These are phyloP conservation scores for Dothideomycetes sp. DNA, from an alignment of 2,329 filamentous ascomycete species.

Conservation along the genomic window DNA sequence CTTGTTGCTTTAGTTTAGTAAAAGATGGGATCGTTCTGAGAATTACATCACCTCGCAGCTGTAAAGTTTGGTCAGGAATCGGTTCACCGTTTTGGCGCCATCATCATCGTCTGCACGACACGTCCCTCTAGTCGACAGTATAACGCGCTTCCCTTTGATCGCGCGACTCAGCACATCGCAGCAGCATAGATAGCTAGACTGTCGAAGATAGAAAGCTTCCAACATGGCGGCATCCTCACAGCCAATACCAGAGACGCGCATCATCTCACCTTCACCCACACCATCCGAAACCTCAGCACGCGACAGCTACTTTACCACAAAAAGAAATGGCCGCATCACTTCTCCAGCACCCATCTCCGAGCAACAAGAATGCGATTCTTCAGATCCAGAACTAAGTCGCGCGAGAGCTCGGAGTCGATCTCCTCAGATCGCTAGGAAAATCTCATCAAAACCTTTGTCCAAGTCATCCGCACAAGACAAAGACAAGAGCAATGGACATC, in stretches of 20 bases:
- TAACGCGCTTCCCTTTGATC: too few relatives aligned
- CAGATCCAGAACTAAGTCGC: constrained; percentile 43
- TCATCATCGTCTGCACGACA: too few relatives aligned
- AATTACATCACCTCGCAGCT: too few relatives aligned
- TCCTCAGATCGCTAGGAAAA: constrained; percentile 38
- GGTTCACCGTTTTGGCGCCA: too few relatives aligned
- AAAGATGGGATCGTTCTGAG: too few relatives aligned
- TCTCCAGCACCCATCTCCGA: constrained; percentile 52
- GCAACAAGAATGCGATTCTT: constrained; percentile 33
- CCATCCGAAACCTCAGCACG: constrained; percentile 49
- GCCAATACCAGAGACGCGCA: constrained; percentile 65
- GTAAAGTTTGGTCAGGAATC: too few relatives aligned
- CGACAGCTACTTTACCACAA: constrained; percentile 56
- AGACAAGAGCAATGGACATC: constrained; percentile 49
- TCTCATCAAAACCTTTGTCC: constrained; percentile 35
- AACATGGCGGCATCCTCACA: constrained; percentile 39
- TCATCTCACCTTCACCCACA: constrained; percentile 82
- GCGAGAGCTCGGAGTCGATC: constrained; percentile 65
- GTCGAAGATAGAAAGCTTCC: too few relatives aligned
- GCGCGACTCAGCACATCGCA: too few relatives aligned
- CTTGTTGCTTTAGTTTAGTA: too few relatives aligned
- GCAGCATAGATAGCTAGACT: too few relatives aligned
- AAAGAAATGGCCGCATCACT: constrained; percentile 44
- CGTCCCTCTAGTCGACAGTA: too few relatives aligned
- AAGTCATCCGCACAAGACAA: neutral